Percentiles rank a stretch among this genome's conserved stretches.
Evolutionary conservation across 2,329 filamentous ascomycete species (phyloP).

Genomic region (Piedraia hortae): DNA sequence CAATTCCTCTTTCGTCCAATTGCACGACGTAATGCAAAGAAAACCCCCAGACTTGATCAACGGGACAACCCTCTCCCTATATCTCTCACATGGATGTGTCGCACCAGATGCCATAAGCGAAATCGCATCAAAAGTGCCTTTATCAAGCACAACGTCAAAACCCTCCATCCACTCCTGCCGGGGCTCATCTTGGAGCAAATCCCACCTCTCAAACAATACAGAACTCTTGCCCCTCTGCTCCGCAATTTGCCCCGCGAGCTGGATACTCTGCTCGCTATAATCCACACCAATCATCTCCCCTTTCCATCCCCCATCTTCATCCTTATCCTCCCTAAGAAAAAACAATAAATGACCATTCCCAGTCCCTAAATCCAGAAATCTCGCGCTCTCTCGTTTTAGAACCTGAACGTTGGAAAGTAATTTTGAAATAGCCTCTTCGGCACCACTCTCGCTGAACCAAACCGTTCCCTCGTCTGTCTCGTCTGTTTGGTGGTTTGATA

Average conservation of each 20-base stretch:
- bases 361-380: conserved; percentile 68
- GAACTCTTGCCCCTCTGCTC: conserved; percentile 5
- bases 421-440: conserved; percentile 60
- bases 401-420: too few species aligned
- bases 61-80: conserved; percentile 37
- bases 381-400: conserved; percentile 17
- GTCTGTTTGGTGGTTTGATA: conserved; percentile 42
- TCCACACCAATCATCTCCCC: conserved; percentile 65
- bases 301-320: conserved; percentile 22
- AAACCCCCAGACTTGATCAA: conserved; percentile 45
- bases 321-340: conserved; percentile 33
- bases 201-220: conserved; percentile 25
- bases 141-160: conserved; percentile 87
- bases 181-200: conserved; percentile 19
- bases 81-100: conserved; percentile 35
- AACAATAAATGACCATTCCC: conserved; percentile 87
- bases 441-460: conserved; percentile 88
- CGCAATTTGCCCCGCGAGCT: conserved; percentile 38
- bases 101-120: conserved; percentile 25
- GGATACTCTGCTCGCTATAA: conserved; percentile 50
- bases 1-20: conserved; percentile 86
- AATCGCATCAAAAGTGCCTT: conserved; percentile 92
- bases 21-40: conserved; percentile 79
- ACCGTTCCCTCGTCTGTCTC: conserved; percentile 61
- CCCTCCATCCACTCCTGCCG: conserved; percentile 32